Evolutionary conservation across 2,329 filamentous ascomycete species (phyloP), one percentile per base, ranked within the genome.

Genomic region (Ophiostoma australiae): DNA sequence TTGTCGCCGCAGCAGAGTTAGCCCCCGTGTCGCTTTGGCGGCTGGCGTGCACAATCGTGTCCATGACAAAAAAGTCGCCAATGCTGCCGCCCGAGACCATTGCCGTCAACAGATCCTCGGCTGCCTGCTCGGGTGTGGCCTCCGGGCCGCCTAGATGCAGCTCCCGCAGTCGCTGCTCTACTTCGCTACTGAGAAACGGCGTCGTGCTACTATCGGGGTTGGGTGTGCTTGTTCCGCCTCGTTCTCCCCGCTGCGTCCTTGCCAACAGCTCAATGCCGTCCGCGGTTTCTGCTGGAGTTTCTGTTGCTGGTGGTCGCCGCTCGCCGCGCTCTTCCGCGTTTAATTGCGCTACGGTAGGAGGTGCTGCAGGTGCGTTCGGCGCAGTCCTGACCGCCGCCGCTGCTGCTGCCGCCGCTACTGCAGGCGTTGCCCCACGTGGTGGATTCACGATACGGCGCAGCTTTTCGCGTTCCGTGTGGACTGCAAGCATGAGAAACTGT

Each of bases 401-500:
- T 13, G 55, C 73, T 35, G 65, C 58, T 73, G 44, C 71, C 35
- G 72, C 68, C 73, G 65, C 58, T 73, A 37, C 71, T 3, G 72
- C 67, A 20, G 72, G 68, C 58, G 63, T 73, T 15, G 70, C 55
- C 41, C 31, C 55, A 4, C 69, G 70, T 39, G 55, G 80, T 80
- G 70, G 79, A 68, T 80, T 81, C 7, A 87, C 79, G 17, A 80
- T 78, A 68, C 84, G 82, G 41, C 84, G 82, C 31, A 90, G 79
- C 71, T 82, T 83, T 75, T 89, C 87, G 73, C 85, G 82, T 75
- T 90, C 86, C 66, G 85, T 82, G 75, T 88, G 87, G 13, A 90
- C 84, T 3, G 87, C 82, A 71, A 91, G 78, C 88, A 90, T 89
- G 63, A 90, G 77, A 73, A 86, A 87, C 77, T 91, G 89, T 17